Evolutionary conservation across 2,329 filamentous ascomycete genomes (phyloP), one percentile per base, ranked within the genome.

Genomic region (Dothiorella sarmentorum): DNA sequence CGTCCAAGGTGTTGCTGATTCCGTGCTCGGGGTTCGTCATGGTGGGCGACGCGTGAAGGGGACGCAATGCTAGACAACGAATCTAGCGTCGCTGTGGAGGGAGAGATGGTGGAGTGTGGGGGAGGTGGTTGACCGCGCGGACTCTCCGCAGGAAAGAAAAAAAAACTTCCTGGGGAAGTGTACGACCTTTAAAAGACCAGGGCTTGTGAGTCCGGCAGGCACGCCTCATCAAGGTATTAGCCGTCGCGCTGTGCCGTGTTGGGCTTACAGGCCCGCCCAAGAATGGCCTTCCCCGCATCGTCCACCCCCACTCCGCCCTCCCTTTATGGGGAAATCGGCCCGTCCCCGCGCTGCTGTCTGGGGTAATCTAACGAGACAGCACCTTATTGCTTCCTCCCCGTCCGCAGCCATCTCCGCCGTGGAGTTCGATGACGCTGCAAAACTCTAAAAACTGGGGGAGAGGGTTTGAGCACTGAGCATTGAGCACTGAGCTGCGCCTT

Each of bases 281-380:
- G 49, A 24, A 27, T 22, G 35, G 17, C 7, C 3, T 24, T 40
- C 49, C 49, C 49, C 49, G 49, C 49, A 52, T 33, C 17, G 35
- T 31, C 27, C 4, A 4, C 17, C 27, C 29, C 2, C 45, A 15
- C 45, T 15, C 13, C 43, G 24, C 43, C 6, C 43, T 13, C 43
- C 43, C 43, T 51, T 35, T 35, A 29, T 53, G 49, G 49, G 35
- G 49, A 53, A 53, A 53, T 53, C 49, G 49, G 49, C 22, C 49
- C 49, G 49, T 27, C 5, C 7, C 15, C 24, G 35, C 49, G 49
- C 49, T 17, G 24, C 47, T 26, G 49, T 53, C 49, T 53, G 49
- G 49, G 49, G 49, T 38, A 53, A 9, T 3, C 3, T 3, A 15
- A 22, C n/a, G 15, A 15, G 29, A 9, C 18, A 2, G 31, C 20